A percentile compares a stretch with the other conserved stretches of the same genome.
These are phyloP conservation scores for Diutina neorugosa DNA, from an alignment of 1,139 yeast species.

Conservation along the genomic window DNA sequence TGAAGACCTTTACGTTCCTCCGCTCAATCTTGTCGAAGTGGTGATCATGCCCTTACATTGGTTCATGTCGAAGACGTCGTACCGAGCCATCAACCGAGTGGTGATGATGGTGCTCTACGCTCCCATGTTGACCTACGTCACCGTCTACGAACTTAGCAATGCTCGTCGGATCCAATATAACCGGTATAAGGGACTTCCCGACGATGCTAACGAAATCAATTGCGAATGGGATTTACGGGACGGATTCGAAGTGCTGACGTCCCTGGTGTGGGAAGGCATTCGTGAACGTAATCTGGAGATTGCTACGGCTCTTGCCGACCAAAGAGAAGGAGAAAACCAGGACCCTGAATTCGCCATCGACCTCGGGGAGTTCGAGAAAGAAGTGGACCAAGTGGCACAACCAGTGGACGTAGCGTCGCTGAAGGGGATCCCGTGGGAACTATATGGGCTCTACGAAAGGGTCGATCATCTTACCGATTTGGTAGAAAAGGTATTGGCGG, in stretches of 20 bases:
- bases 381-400: conserved; percentile 37
- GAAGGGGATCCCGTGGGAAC: conserved; percentile 57
- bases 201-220: conserved; percentile 73
- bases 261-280: conserved; percentile 27
- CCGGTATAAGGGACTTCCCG: conserved; percentile 50
- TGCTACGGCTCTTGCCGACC: conserved; percentile 30
- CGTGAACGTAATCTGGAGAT: conserved; percentile 27
- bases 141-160: conserved; percentile 48
- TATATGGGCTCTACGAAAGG: conserved; percentile 40
- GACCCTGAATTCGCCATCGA: conserved; percentile 59
- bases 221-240: conserved; percentile 78
- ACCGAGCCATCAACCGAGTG: conserved; percentile 28
- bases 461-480: conserved; percentile 31
- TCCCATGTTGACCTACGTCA: conserved; percentile 51
- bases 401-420: conserved; percentile 45
- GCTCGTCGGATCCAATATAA: conserved; percentile 68
- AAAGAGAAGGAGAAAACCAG: conserved; percentile 50
- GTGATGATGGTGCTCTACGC: conserved; percentile 57
- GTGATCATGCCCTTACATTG: conserved; percentile 25
- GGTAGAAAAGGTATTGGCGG: conserved; percentile 29
- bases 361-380: conserved; percentile 33
- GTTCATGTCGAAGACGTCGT: conserved; percentile 16
- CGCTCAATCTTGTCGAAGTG: conserved; percentile 64
- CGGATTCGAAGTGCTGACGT: conserved; percentile 40
- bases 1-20: conserved; percentile 76